Conservation (phyloP, 164 flowering plant genomes). For the Macadamia integrifolia region DNA sequence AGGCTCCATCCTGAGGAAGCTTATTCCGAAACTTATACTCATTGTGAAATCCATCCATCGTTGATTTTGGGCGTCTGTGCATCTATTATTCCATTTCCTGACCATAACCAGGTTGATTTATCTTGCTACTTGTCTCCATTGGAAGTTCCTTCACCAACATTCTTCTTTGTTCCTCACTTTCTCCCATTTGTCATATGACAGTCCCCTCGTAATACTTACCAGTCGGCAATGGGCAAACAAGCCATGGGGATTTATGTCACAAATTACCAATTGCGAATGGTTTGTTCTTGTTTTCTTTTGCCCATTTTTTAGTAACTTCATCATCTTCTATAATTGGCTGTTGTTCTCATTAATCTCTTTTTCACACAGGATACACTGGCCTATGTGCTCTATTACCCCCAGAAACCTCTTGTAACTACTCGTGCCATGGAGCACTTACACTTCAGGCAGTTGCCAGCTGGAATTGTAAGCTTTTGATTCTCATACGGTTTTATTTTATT, state of each 20-base stretch:
- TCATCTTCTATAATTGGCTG: background rate
- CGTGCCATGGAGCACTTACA: conserved; percentile 98
- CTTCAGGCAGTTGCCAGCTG: conserved; percentile 97
- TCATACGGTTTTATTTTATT: background rate
- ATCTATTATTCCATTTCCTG: conserved; percentile 97
- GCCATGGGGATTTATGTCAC: conserved; percentile 99
- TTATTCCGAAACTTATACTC: conserved; percentile 84
- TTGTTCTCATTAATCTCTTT: background rate
- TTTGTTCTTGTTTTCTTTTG: background rate
- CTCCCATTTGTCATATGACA: conserved; percentile 18
- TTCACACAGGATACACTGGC: conserved; percentile 86
- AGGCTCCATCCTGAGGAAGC: conserved; percentile 76
- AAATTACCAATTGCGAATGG: conserved; percentile 96
- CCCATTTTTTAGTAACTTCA: background rate
- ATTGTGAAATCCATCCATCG: conserved; percentile 98
- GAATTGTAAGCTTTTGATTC: conserved; percentile 57
- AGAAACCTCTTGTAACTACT: conserved; percentile 97
- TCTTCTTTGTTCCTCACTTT: background rate
- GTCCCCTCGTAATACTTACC: conserved; percentile 99
- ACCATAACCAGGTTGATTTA: conserved; percentile 80
- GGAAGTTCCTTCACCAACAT: background rate
- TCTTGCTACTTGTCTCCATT: background rate
- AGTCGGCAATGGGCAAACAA: conserved; percentile 99
- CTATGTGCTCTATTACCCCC: conserved; percentile 93
- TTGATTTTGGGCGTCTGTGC: conserved; percentile 98